These are phyloP conservation scores for Vitis hybrid DNA, from an alignment of 177 flowering plant species.

Conservation along the genomic window DNA sequence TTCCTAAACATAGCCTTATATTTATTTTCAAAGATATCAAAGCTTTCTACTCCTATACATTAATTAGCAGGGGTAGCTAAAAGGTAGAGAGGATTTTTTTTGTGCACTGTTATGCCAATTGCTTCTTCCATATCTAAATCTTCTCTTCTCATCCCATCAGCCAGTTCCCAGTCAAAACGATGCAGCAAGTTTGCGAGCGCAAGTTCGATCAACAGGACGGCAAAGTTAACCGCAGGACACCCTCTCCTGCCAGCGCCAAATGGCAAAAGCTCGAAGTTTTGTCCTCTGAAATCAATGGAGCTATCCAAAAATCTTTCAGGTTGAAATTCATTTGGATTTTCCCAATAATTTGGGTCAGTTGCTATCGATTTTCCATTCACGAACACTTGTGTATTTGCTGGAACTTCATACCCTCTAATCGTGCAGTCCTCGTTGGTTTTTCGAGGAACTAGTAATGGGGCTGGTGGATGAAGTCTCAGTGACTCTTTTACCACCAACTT, in stretches of 20 bases:
- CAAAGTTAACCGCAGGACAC: conserved; percentile 18
- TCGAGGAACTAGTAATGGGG: conserved; percentile 18
- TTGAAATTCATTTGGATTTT: conserved; percentile 8
- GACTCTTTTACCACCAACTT: conserved; percentile 11
- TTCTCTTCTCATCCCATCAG: conserved; percentile 6
- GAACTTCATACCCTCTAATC: conserved; percentile 13
- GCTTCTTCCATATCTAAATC: conserved; percentile 21
- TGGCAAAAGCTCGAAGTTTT: conserved; percentile 19
- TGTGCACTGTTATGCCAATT: conserved; percentile 12
- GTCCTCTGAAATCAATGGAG: conserved; percentile 17
- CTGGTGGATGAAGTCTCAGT: conserved; percentile 18
- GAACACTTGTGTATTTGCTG: conserved; percentile 9
- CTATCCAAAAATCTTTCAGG: conserved; percentile 19
- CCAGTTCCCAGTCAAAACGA: conserved; percentile 22
- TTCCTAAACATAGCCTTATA: too few species aligned
- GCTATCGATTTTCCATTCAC: conserved; percentile 11
- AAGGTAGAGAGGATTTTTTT: conserved; percentile 17
- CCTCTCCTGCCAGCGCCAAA: conserved; percentile 19
- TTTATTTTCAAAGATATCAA: too few species aligned
- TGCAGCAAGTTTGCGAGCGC: conserved; percentile 14
- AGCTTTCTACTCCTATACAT: too few species aligned
- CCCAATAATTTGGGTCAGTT: conserved; percentile 17
- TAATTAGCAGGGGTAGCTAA: not conserved
- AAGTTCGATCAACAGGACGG: conserved; percentile 10
- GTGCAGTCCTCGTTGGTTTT: conserved; percentile 12